Evolutionary conservation across 306 rosid species (phyloP), one percentile per base, ranked within the genome.

Genomic region (Fragaria nilgerrensis): DNA sequence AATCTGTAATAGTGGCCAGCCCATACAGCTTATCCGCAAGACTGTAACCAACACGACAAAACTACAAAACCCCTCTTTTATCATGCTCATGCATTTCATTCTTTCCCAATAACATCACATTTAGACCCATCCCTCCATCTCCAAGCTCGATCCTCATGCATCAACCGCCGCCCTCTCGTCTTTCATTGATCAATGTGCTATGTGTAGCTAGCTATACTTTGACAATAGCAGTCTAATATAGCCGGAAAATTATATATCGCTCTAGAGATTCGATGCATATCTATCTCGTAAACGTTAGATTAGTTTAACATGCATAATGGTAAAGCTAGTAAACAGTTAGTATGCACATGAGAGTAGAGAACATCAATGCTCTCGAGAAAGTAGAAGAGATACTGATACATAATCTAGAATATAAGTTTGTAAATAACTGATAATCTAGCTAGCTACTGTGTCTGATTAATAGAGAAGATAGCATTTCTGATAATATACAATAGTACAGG

Each of bases 151-250:
- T 72, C 49, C 75, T 25, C 17, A 48, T 71, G 74, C 71, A 64
- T 44, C 20, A 64, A 64, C 83, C 63, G 71, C 79, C 65, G 53
- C 52, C 14, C 48, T 23, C 32, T 59, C 52, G 69, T 34, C 62
- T 76, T 22, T 76, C 47, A 70, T 70, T 39, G 69, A 70, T 65
- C 37, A 25, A 61, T 13, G 19, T 61, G 66, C 0, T 27, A 27
- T 27, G 29, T n/a, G n/a, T n/a, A n/a, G n/a, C n/a, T n/a, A n/a
- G n/a, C n/a, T n/a, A n/a, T n/a, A n/a, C n/a, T n/a, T n/a, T n/a
- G n/a, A n/a, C n/a, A n/a, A n/a, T n/a, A n/a, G n/a, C n/a, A n/a
- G n/a, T n/a, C n/a, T n/a, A n/a, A n/a, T n/a, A n/a, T n/a, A n/a
- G n/a, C n/a, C n/a, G n/a, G n/a, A n/a, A n/a, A n/a, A n/a, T n/a